These are phyloP conservation scores for Botrytis medusae DNA, from an alignment of 2,329 filamentous ascomycete genomes.

Conservation along the genomic window DNA sequence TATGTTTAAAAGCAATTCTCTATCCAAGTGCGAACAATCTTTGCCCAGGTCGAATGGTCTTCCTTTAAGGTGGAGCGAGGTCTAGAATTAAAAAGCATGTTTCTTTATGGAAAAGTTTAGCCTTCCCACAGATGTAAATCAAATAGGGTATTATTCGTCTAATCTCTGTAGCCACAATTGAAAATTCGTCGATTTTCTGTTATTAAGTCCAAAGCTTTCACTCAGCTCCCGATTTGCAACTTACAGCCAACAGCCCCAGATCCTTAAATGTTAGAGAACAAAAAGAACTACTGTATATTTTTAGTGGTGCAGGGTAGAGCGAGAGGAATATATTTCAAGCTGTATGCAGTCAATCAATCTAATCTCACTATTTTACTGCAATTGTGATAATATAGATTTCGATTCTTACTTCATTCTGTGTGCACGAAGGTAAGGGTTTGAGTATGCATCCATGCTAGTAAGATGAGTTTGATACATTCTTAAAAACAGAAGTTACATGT, in stretches of 20 bases:
- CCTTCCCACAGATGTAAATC: background rate
- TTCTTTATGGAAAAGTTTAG: too few species aligned
- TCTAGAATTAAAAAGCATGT: background rate
- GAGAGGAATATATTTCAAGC: background rate
- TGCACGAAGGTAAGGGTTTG: background rate
- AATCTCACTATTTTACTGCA: background rate
- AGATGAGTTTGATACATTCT: background rate
- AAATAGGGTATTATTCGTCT: background rate
- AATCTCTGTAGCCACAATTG: background rate
- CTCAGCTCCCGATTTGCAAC: background rate
- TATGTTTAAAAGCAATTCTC: too few species aligned
- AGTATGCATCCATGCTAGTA: background rate
- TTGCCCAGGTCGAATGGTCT: background rate
- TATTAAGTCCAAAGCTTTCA: background rate
- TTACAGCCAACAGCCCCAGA: background rate
- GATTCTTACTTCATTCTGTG: background rate
- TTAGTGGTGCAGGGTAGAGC: too few species aligned
- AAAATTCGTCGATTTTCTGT: background rate
- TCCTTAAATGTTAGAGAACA: background rate
- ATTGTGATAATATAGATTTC: background rate
- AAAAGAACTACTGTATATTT: background rate
- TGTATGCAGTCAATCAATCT: background rate
- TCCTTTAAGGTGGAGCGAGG: background rate
- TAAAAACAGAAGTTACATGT: background rate
- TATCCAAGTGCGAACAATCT: background rate